phyloP scores from a whole-genome alignment of 2,329 filamentous ascomycete species.

The Xylariaceae sp. region DNA sequence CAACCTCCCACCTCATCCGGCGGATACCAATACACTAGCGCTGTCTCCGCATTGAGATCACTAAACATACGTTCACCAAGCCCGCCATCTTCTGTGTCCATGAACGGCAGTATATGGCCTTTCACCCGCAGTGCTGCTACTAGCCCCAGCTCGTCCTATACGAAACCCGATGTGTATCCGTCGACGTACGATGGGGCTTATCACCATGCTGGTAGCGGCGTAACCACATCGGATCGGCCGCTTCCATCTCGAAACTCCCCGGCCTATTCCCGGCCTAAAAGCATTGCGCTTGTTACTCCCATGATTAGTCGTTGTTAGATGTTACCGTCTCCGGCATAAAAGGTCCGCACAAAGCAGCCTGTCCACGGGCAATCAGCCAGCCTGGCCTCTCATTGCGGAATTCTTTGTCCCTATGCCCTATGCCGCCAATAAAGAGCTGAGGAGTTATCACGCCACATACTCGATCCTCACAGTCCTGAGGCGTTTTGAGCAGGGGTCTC shows the following conservation, averaged over 20 bases:
- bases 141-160: conserved; percentile 50
- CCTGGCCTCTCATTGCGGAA: not conserved
- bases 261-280: conserved; percentile 53
- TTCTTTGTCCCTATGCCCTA: not conserved
- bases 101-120: conserved; percentile 46
- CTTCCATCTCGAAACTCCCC: conserved; percentile 51
- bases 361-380: not conserved
- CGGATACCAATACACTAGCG: conserved; percentile 43
- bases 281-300: conserved; percentile 59
- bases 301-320: conserved; percentile 44
- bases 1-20: conserved; percentile 49
- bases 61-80: conserved; percentile 50
- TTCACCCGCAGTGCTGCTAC: conserved; percentile 47
- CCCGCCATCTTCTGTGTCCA: conserved; percentile 48
- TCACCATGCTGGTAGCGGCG: conserved; percentile 34
- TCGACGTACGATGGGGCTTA: conserved; percentile 48
- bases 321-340: not conserved
- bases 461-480: conserved; percentile 2
- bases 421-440: not conserved
- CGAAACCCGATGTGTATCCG: conserved; percentile 40
- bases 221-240: conserved; percentile 45
- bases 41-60: conserved; percentile 51
- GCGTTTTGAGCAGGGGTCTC: not conserved
- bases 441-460: not conserved
- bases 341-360: not conserved